Percentiles rank a stretch among this genome's conserved stretches.
These are phyloP conservation scores for Hypoxylon fragiforme DNA, from an alignment of 495 filamentous ascomycete genomes.

Conservation along the genomic window DNA sequence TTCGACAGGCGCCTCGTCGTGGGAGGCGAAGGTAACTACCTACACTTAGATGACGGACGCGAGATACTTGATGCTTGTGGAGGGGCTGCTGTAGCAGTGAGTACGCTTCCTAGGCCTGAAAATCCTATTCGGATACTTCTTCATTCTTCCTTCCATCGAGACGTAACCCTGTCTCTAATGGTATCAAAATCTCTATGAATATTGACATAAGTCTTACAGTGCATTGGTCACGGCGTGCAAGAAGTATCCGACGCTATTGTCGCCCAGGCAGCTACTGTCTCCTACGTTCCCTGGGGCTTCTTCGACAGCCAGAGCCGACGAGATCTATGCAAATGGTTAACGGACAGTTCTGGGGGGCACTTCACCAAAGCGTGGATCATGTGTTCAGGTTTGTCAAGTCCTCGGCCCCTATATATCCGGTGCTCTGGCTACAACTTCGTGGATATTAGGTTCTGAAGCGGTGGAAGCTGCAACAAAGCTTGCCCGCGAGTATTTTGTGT, in stretches of 20 bases:
- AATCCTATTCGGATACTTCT: not conserved
- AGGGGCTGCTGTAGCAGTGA: conserved; percentile 56
- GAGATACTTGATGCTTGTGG: conserved; percentile 65
- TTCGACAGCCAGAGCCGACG: conserved; percentile 43
- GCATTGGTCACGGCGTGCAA: conserved; percentile 52
- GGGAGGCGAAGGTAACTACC: conserved; percentile 41
- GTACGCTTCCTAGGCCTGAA: not conserved
- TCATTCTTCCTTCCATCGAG: too few species aligned
- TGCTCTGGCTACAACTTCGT: not conserved
- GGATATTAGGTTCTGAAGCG: conserved; percentile 64
- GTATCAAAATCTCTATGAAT: too few species aligned
- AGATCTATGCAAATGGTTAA: conserved; percentile 40
- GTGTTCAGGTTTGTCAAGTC: conserved; percentile 21
- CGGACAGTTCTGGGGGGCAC: conserved; percentile 46
- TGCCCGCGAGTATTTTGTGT: conserved; percentile 67
- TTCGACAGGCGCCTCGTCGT: conserved; percentile 19
- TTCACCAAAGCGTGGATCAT: conserved; percentile 47
- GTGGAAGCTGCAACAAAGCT: conserved; percentile 73
- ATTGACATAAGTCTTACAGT: conserved; percentile 22
- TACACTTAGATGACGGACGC: conserved; percentile 59
- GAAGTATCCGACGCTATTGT: conserved; percentile 43
- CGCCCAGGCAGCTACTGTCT: conserved; percentile 36
- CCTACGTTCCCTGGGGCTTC: conserved; percentile 50
- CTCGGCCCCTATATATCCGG: not conserved
- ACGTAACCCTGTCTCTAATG: too few species aligned